Percentiles rank a stretch among this genome's conserved stretches.
Evolutionary conservation across 768 basidiomycete species (phyloP).

Genomic region (Tricholoma matsutake): DNA sequence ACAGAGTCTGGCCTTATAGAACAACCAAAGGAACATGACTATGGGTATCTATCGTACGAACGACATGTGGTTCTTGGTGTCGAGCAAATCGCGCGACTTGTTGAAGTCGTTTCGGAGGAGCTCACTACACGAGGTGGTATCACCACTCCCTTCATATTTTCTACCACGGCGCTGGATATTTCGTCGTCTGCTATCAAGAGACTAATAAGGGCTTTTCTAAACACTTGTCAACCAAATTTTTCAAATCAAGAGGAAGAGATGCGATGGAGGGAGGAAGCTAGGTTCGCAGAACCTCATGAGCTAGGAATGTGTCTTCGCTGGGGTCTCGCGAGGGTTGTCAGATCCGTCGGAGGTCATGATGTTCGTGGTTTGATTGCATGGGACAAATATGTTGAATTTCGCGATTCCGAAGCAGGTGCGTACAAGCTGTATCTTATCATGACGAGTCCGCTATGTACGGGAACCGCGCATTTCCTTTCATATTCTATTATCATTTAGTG

Average conservation of each 20-base stretch:
- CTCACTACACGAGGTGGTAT: conserved; percentile 73
- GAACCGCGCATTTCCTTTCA: background rate
- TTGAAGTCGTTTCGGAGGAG: conserved; percentile 67
- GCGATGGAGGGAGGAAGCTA: conserved; percentile 76
- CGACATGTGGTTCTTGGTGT: conserved; percentile 76
- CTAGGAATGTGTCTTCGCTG: conserved; percentile 91
- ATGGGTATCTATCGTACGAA: conserved; percentile 73
- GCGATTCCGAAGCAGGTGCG: conserved; percentile 79
- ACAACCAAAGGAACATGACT: conserved; percentile 43
- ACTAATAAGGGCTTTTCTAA: conserved; percentile 80
- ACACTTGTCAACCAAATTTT: conserved; percentile 43
- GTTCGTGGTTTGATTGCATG: conserved; percentile 84
- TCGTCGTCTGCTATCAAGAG: conserved; percentile 69
- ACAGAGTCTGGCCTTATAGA: conserved; percentile 34
- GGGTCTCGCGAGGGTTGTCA: conserved; percentile 79
- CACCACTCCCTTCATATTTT: conserved; percentile 90
- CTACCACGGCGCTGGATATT: conserved; percentile 82
- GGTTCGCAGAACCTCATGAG: conserved; percentile 82
- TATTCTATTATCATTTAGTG: background rate
- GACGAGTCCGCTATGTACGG: conserved; percentile 11
- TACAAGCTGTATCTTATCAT: conserved; percentile 14
- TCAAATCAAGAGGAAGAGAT: conserved; percentile 42
- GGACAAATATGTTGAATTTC: conserved; percentile 81
- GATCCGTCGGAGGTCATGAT: conserved; percentile 65
- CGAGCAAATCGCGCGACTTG: conserved; percentile 66